Evolutionary conservation across 1,139 yeast species (phyloP).

Genomic region (Magnusiomyces tetraspermus): DNA sequence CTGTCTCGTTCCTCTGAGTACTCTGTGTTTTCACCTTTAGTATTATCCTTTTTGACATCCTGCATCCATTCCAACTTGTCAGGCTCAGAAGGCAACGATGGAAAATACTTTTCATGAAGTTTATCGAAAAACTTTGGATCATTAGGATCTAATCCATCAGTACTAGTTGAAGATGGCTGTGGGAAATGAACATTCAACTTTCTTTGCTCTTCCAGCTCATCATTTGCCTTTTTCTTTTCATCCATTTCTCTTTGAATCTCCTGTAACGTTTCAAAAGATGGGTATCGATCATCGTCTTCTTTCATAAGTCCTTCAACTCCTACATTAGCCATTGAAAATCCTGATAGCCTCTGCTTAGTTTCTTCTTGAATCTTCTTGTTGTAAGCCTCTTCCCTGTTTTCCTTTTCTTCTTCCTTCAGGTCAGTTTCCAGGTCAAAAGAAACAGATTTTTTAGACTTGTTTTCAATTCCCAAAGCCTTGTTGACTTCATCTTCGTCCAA

Average conservation of each 20-base stretch:
- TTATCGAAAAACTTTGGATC: constrained; percentile 74
- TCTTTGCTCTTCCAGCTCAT: constrained; percentile 2
- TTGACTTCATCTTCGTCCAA: constrained; percentile 45
- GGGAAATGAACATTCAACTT: constrained; percentile 14
- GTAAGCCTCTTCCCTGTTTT: not conserved
- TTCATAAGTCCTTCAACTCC: constrained; percentile 10
- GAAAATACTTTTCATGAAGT: constrained; percentile 76
- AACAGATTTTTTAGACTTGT: not conserved
- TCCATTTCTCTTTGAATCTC: constrained; percentile 8
- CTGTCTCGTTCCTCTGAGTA: constrained; percentile 26
- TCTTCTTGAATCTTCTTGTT: constrained; percentile 3
- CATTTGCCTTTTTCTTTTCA: not conserved
- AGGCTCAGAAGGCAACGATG: constrained; percentile 77
- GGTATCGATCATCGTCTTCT: constrained; percentile 11
- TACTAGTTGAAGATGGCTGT: constrained; percentile 4
- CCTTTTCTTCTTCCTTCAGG: not conserved
- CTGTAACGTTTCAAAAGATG: constrained; percentile 14
- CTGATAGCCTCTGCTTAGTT: not conserved
- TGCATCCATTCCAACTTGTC: constrained; percentile 88
- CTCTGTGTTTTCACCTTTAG: constrained; percentile 32
- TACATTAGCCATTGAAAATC: constrained; percentile 13
- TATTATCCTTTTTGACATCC: constrained; percentile 34
- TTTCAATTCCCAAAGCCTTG: constrained; percentile 28
- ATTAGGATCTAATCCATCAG: constrained; percentile 15
- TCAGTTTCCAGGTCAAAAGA: not conserved